phyloP scores from a whole-genome alignment of 208 protist species.

The Kentomonas sorsogonicus region DNA sequence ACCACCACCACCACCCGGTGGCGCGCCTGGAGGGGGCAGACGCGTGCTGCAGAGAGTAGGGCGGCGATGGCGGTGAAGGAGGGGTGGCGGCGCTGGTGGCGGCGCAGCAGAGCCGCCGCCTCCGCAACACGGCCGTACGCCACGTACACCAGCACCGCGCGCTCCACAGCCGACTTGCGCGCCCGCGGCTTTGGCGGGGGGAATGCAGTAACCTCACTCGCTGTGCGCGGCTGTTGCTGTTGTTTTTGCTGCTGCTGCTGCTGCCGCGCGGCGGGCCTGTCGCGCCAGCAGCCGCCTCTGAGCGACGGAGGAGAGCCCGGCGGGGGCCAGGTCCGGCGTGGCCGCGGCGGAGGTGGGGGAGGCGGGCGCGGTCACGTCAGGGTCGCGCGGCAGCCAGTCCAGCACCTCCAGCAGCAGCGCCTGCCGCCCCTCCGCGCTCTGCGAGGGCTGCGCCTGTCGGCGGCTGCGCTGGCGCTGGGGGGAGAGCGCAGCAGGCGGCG shows the following conservation, averaged over 20 bases:
- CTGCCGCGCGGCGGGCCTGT: conserved; percentile 10
- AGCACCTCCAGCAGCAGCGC: conserved; percentile 63
- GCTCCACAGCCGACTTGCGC: too few species aligned
- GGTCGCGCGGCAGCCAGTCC: conserved; percentile 46
- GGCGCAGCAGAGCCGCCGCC: conserved; percentile 37
- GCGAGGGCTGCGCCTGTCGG: conserved; percentile 16
- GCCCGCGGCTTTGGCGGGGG: too few species aligned
- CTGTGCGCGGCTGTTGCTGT: too few species aligned
- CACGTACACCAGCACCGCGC: conserved; percentile 61
- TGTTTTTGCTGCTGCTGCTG: conserved; percentile 9
- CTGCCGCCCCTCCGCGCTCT: conserved; percentile 28
- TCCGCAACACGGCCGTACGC: conserved; percentile 32
- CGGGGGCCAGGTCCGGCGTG: neutral
- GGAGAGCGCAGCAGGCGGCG: conserved; percentile 6
- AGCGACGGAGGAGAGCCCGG: neutral
- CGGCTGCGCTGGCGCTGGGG: conserved; percentile 11
- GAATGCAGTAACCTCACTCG: too few species aligned
- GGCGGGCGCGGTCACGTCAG: conserved; percentile 4
- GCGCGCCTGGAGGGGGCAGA: too few species aligned
- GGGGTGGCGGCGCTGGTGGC: conserved; percentile 27
- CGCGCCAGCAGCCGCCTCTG: conserved; percentile 6
- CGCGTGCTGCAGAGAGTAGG: too few species aligned
- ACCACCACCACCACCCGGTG: too few species aligned
- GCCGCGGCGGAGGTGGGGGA: neutral
- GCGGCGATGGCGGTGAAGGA: conserved; percentile 44